Evolutionary conservation across 441 rosid species (phyloP).

Genomic region (Croton laevigatus): DNA sequence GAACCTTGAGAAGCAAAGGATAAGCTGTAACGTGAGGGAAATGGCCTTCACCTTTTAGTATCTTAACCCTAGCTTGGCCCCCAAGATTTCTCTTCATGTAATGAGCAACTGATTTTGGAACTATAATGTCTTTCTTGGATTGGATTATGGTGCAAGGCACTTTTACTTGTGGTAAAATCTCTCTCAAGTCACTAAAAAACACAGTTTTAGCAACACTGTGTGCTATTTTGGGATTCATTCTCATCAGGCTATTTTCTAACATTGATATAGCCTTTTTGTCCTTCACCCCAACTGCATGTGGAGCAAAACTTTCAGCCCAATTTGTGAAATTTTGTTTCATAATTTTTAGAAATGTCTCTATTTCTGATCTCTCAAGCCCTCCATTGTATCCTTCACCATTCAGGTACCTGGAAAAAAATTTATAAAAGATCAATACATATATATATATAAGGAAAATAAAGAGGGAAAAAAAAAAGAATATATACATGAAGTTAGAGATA

Average conservation of each 20-base stretch:
- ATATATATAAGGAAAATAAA: not conserved
- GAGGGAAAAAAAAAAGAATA: not conserved
- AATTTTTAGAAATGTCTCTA: conserved; percentile 6
- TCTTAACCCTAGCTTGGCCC: conserved; percentile 21
- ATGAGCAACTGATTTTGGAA: conserved; percentile 23
- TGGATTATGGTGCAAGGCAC: conserved; percentile 39
- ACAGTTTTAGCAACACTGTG: conserved; percentile 21
- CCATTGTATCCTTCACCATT: conserved; percentile 29
- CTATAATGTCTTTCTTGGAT: conserved; percentile 22
- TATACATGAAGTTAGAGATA: not conserved
- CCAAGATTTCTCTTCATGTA: conserved; percentile 32
- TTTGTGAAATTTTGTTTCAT: conserved; percentile 21
- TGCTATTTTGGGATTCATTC: conserved; percentile 27
- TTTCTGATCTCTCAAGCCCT: conserved; percentile 26
- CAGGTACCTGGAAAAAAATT: conserved; percentile 29
- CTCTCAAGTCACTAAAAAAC: conserved; percentile 31
- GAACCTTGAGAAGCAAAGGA: conserved; percentile 22
- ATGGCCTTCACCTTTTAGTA: conserved; percentile 36
- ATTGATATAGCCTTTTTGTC: conserved; percentile 21
- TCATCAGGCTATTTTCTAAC: conserved; percentile 22
- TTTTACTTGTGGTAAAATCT: conserved; percentile 22
- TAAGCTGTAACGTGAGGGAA: conserved; percentile 37
- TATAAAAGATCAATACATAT: not conserved
- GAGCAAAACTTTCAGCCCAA: conserved; percentile 31
- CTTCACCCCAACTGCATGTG: conserved; percentile 15